phyloP scores from a whole-genome alignment of 805 yeast genomes.

The Wickerhamomyces subpelliculosus region DNA sequence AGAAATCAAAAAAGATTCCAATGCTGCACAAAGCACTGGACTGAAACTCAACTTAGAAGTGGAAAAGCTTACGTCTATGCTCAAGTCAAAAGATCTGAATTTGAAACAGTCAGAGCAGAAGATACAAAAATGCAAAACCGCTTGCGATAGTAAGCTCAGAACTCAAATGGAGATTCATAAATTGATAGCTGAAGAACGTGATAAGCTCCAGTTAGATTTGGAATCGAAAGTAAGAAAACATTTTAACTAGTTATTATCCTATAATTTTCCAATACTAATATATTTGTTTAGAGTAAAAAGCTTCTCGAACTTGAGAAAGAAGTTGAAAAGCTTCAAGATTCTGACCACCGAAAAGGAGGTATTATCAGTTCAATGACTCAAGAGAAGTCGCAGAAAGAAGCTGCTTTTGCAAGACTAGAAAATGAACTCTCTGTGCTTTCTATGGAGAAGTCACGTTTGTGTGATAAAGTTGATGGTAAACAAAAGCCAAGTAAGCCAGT shows the following conservation, averaged over 20 bases:
- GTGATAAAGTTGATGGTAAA: conserved; percentile 6
- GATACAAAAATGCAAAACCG: conserved; percentile 15
- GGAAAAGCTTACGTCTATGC: too few relatives aligned
- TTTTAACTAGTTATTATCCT: too few relatives aligned
- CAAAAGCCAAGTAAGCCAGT: conserved; percentile 1
- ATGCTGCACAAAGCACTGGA: not conserved
- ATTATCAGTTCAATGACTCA: not conserved
- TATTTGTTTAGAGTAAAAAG: too few relatives aligned
- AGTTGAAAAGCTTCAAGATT: not conserved
- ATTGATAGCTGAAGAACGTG: conserved; percentile 23
- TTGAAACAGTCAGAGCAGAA: conserved; percentile 10
- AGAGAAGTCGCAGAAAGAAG: not conserved
- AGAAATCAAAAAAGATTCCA: too few relatives aligned
- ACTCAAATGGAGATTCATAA: conserved; percentile 28
- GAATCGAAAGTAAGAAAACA: conserved; percentile 13
- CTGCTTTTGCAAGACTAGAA: not conserved
- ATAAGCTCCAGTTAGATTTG: conserved; percentile 16
- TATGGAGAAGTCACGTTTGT: conserved; percentile 12
- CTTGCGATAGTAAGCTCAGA: conserved; percentile 28
- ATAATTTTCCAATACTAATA: too few relatives aligned
- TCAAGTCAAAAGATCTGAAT: not conserved
- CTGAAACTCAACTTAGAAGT: too few relatives aligned
- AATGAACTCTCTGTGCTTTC: too few relatives aligned
- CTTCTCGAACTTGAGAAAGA: too few relatives aligned
- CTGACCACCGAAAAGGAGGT: not conserved